Evolutionary conservation across 2,329 filamentous ascomycete genomes (phyloP), one percentile per base, ranked within the genome.

Genomic region (Periglandula ipomoeae): DNA sequence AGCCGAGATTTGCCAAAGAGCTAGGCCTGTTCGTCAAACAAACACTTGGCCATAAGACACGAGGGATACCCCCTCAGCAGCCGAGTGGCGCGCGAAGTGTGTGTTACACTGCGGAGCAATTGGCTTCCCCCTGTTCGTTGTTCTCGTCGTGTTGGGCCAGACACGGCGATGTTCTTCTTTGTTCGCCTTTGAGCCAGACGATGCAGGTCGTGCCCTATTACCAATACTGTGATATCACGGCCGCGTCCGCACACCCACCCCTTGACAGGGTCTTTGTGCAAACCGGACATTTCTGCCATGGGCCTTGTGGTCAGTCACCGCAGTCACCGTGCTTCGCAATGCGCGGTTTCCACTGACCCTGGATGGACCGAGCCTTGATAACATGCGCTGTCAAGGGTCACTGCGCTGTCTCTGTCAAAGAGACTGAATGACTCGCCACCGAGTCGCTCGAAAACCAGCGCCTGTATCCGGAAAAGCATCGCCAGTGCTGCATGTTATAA

Each of bases 71-170:
- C 37, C 44, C 22, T 22, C 13, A 44, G 40, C 47, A 37, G 44
- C 41, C 45, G 35, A 52, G 50, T 52, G 50, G 47, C 47, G 41
- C 43, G 47, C 15, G 32, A 17, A 30, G 32, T 20, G 47, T 47
- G 40, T 44, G 50, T 52, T 45, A 43, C 50, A 52, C 50, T 32
- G 26, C 41, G n/a, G 35, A 27, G 15, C 34, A 30, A 44, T 37
- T 45, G 47, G n/a, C 23, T 45, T 44, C 3, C 26, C 19, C 23
- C 15, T n/a, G 17, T 17, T 45, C 44, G 43, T 13, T 27, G 44
- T 47, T 37, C 10, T 34, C 41, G 37, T 44, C 34, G 4, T 34
- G 20, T 32, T 47, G 13, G 32, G 22, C 41, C 17, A 32, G 15
- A 26, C 41, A 44, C 35, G 35, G 38, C 38, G 20, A 47, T 34